These are phyloP conservation scores for Klebsormidium nitens DNA, from an alignment of 139 green algal genomes.

Conservation along the genomic window DNA sequence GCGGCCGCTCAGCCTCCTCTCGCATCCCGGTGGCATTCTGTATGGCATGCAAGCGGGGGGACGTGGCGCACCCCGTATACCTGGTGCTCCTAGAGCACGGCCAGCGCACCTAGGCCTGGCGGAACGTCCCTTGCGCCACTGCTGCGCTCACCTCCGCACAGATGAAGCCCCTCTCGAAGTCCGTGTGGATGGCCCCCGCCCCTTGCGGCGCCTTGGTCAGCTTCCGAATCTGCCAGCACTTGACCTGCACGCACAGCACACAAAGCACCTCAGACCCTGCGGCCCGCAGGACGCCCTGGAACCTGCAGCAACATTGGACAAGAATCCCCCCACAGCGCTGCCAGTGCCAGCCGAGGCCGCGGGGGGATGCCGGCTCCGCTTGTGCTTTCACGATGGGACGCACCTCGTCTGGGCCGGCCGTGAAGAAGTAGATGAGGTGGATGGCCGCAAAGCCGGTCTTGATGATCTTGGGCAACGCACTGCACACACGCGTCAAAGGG, in stretches of 20 bases:
- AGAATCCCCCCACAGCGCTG: no score
- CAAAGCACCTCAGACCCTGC: background rate
- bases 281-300: background rate
- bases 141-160: constrained; percentile 89
- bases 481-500: constrained; percentile 2
- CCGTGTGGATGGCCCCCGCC: constrained; percentile 91
- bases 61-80: no score
- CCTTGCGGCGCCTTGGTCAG: constrained; percentile 72
- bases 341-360: no score
- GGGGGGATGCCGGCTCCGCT: no score
- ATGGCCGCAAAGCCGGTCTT: constrained; percentile 84
- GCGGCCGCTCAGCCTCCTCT: no score
- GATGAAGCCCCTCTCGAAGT: constrained; percentile 99
- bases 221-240: constrained; percentile 41
- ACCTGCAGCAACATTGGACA: background rate
- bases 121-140: constrained; percentile 75
- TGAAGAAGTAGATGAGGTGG: constrained; percentile 99
- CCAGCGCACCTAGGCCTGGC: no score
- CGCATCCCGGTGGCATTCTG: constrained; percentile 33
- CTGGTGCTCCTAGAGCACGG: no score
- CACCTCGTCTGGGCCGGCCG: constrained; percentile 89
- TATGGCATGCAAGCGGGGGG: no score
- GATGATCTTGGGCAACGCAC: constrained; percentile 87
- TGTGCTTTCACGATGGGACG: no score
- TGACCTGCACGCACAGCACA: constrained; percentile 13